A percentile compares a stretch with the other conserved stretches of the same genome.
Evolutionary conservation across 2,329 filamentous ascomycete genomes (phyloP).

Genomic region (Stenocarpella maydis): DNA sequence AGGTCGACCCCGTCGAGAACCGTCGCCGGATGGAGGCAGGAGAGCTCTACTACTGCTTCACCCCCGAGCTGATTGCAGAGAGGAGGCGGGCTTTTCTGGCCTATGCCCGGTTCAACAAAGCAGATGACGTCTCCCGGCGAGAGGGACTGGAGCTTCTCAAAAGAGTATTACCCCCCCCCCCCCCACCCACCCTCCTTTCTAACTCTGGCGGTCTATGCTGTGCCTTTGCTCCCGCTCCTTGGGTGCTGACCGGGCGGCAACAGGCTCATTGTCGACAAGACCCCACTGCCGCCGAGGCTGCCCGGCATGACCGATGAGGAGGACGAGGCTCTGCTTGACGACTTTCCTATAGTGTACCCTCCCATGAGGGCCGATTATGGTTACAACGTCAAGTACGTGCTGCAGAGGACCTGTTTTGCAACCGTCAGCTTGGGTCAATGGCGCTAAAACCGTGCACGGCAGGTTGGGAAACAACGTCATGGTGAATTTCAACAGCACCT

Average conservation of each 20-base stretch:
- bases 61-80: constrained; percentile 69
- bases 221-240: neutral
- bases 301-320: constrained; percentile 59
- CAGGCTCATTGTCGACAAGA: constrained; percentile 70
- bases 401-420: neutral
- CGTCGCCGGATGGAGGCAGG: constrained; percentile 67
- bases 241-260: constrained; percentile 8
- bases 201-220: neutral
- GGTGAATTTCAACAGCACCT: constrained; percentile 77
- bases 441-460: neutral
- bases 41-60: constrained; percentile 79
- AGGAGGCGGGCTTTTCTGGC: constrained; percentile 70
- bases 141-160: constrained; percentile 72
- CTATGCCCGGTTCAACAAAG: constrained; percentile 69
- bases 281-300: constrained; percentile 67
- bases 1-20: constrained; percentile 56
- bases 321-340: constrained; percentile 70
- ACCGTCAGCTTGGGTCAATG: neutral
- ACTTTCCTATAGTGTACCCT: constrained; percentile 73
- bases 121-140: constrained; percentile 67
- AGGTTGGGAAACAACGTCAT: constrained; percentile 75
- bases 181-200: neutral
- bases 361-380: constrained; percentile 82
- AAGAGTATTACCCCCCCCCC: constrained; percentile 69
- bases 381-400: constrained; percentile 68